phyloP scores from a whole-genome alignment of 106 monocot species.

The Acanthochlamys bracteata region DNA sequence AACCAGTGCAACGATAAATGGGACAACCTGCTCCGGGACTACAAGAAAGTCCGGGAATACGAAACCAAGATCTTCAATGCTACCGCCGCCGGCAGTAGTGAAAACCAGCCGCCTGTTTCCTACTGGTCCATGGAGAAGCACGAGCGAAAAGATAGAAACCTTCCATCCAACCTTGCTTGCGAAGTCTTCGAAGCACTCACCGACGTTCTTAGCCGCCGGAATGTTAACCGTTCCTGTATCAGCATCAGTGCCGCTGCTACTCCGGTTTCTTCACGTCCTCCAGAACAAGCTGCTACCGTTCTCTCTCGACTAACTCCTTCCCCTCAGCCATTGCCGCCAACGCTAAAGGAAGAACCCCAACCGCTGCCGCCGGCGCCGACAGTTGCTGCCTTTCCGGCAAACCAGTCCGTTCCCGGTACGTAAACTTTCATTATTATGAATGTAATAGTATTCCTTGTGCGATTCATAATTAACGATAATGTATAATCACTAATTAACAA shows the following conservation, averaged over 20 bases:
- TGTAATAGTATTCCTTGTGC: not conserved
- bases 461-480: not conserved
- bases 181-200: slow-evolving; percentile 75
- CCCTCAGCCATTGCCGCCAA: slow-evolving; percentile 6
- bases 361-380: slow-evolving; percentile 3
- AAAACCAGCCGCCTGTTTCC: slow-evolving; percentile 5
- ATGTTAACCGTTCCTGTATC: slow-evolving; percentile 22
- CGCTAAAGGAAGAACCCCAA: not conserved
- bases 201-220: slow-evolving; percentile 59
- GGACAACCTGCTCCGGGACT: slow-evolving; percentile 84
- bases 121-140: slow-evolving; percentile 75
- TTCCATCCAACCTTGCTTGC: slow-evolving; percentile 65
- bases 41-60: slow-evolving; percentile 65
- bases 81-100: not conserved
- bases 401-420: slow-evolving; percentile 48
- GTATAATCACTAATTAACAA: not conserved
- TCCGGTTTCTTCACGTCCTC: not conserved
- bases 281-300: not conserved
- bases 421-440: not conserved
- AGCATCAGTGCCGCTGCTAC: not conserved
- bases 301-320: not conserved
- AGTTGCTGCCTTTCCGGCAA: slow-evolving; percentile 1
- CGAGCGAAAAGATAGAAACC: slow-evolving; percentile 55
- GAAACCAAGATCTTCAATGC: slow-evolving; percentile 8
- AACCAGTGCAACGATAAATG: slow-evolving; percentile 93